Conservation (phyloP, 2,329 filamentous ascomycete species). For the Cyphellophora attinorum region DNA sequence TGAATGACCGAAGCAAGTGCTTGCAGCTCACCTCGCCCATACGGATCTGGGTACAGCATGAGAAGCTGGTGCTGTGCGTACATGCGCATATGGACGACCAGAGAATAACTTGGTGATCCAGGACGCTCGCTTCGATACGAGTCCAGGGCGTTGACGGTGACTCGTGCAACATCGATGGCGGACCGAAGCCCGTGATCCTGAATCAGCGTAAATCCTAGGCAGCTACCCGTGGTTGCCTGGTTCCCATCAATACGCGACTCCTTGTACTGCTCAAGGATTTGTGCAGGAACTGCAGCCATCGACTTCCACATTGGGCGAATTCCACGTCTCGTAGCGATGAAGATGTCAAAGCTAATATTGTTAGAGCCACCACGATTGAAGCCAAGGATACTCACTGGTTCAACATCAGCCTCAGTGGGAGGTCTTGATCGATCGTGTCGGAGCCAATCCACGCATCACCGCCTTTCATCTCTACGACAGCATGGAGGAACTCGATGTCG, state of each 20-base stretch:
- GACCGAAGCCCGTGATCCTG: not conserved
- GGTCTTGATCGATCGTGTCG: not conserved
- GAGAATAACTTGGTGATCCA: not conserved
- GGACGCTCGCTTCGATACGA: not conserved
- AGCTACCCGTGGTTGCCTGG: not conserved
- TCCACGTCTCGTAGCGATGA: not conserved
- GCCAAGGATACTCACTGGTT: not conserved
- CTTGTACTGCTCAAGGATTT: not conserved
- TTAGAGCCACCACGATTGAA: not conserved
- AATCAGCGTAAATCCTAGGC: too few species aligned
- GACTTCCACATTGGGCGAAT: not conserved
- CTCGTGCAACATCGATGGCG: not conserved
- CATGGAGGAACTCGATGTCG: not conserved
- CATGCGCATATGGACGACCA: not conserved
- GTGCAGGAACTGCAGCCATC: not conserved
- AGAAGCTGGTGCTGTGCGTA: not conserved
- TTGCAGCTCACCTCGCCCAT: not conserved
- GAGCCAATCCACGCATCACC: not conserved
- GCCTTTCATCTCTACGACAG: not conserved
- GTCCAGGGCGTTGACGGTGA: not conserved
- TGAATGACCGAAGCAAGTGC: not conserved
- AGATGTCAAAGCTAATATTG: slow-evolving; percentile 1
- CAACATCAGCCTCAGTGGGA: not conserved
- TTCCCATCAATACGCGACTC: not conserved
- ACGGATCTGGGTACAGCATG: not conserved